Percentiles rank a stretch among this genome's conserved stretches.
Evolutionary conservation across 2,329 filamentous ascomycete genomes (phyloP).

Genomic region (Colletotrichum cereale): DNA sequence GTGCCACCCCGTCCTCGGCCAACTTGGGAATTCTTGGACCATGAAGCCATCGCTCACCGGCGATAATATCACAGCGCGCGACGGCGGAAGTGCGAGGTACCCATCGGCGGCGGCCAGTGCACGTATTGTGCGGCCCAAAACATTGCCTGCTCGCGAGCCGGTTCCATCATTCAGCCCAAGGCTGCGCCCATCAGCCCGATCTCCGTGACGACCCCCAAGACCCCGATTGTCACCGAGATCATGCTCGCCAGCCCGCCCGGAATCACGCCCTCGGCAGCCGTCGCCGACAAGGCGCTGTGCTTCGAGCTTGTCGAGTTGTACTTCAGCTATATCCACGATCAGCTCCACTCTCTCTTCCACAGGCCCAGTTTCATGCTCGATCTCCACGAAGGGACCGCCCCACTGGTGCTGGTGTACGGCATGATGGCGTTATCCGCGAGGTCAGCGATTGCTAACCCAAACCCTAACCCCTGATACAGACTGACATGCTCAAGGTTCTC

Average conservation of each 20-base stretch:
- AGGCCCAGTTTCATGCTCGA: slow-evolving; percentile 45
- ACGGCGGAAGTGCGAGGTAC: slow-evolving; percentile 41
- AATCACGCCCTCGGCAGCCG: slow-evolving; percentile 37
- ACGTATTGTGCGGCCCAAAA: slow-evolving; percentile 40
- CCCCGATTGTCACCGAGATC: slow-evolving; percentile 33
- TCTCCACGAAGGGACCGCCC: slow-evolving; percentile 42
- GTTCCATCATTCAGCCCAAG: slow-evolving; percentile 42
- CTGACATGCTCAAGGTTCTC: slow-evolving; percentile 42
- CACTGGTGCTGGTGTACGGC: slow-evolving; percentile 43
- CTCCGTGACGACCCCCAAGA: slow-evolving; percentile 33
- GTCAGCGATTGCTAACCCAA: slow-evolving; percentile 6
- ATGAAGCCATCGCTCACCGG: slow-evolving; percentile 11
- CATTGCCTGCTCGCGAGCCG: slow-evolving; percentile 40
- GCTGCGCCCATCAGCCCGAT: slow-evolving; percentile 34
- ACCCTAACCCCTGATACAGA: background rate
- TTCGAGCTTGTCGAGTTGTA: slow-evolving; percentile 49
- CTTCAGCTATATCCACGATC: slow-evolving; percentile 50
- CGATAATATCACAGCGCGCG: slow-evolving; percentile 32
- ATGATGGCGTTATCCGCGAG: slow-evolving; percentile 45
- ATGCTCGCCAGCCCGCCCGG: slow-evolving; percentile 26
- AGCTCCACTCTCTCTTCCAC: slow-evolving; percentile 51
- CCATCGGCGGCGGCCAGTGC: slow-evolving; percentile 39
- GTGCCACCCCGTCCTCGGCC: background rate
- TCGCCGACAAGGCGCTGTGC: slow-evolving; percentile 39
- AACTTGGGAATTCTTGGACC: background rate